Percentiles rank a stretch among this genome's conserved stretches.
phyloP scores from a whole-genome alignment of 2,329 filamentous ascomycete species.

The Colletotrichum noveboracense region DNA sequence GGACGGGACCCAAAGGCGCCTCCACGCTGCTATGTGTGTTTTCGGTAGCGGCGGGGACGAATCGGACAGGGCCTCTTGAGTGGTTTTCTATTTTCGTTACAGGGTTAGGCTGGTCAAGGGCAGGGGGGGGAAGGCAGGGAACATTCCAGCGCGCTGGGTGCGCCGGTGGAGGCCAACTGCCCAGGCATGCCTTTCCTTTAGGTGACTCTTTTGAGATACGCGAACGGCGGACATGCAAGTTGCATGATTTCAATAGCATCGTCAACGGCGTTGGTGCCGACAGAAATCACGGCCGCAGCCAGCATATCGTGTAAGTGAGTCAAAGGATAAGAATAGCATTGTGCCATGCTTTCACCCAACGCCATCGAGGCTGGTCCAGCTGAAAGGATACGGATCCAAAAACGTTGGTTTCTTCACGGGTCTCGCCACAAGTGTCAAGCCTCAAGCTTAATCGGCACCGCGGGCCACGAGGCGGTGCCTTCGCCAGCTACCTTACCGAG shows the following conservation, averaged over 20 bases:
- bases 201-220: not conserved
- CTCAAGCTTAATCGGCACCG: not conserved
- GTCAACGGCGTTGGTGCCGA: not conserved
- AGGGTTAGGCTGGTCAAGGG: not conserved
- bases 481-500: not conserved
- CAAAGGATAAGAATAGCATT: not conserved
- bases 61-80: conserved; percentile 3
- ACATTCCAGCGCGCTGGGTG: not conserved
- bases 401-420: not conserved
- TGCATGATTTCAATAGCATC: not conserved
- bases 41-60: not conserved
- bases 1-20: not conserved
- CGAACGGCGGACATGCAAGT: not conserved
- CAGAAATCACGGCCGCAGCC: not conserved
- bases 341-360: not conserved
- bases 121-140: not conserved
- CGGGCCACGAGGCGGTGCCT: not conserved
- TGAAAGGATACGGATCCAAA: not conserved
- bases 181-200: not conserved
- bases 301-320: not conserved
- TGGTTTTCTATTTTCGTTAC: conserved; percentile 13
- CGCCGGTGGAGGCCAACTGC: not conserved
- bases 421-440: not conserved
- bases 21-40: not conserved
- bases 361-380: not conserved